Conservation (phyloP, 2,329 filamentous ascomycete species). For the Hymenoscyphus linearis region DNA sequence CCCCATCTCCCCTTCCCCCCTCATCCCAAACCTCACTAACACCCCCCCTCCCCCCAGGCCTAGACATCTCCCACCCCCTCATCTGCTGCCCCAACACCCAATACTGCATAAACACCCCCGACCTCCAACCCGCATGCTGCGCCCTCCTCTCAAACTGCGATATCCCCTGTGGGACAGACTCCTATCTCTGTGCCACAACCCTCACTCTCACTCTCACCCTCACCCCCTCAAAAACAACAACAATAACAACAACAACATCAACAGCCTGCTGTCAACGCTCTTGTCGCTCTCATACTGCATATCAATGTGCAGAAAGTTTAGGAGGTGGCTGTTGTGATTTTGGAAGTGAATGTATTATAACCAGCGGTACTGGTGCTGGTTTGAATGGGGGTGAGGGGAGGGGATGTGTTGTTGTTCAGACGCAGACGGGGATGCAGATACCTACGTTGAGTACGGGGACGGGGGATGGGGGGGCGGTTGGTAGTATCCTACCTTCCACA, state of each 20-base stretch:
- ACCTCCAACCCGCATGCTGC: constrained; percentile 37
- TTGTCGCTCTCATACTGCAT: constrained; percentile 30
- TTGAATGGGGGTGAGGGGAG: constrained; percentile 27
- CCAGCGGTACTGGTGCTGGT: too few species aligned
- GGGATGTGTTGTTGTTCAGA: too few species aligned
- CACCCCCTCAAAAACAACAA: constrained; percentile 15
- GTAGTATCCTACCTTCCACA: too few species aligned
- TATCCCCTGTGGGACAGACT: too few species aligned
- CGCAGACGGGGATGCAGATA: too few species aligned
- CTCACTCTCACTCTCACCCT: constrained; percentile 33
- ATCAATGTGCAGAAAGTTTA: constrained; percentile 31
- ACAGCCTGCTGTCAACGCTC: constrained; percentile 31
- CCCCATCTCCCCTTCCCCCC: background rate
- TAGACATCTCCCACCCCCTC: background rate
- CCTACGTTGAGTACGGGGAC: too few species aligned
- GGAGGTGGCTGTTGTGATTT: constrained; percentile 43
- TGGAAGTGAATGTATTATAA: constrained; percentile 39
- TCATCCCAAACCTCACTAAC: background rate
- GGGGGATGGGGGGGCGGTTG: too few species aligned
- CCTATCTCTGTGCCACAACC: constrained; percentile 30
- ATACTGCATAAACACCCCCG: constrained; percentile 42
- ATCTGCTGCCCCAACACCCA: constrained; percentile 40
- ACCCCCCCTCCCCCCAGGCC: background rate
- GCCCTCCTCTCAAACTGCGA: constrained; percentile 38
- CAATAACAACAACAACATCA: constrained; percentile 15